Evolutionary conservation across 352 stramenopile species (phyloP), one percentile per base, ranked within the genome.

Genomic region (Phytophthora multivora): DNA sequence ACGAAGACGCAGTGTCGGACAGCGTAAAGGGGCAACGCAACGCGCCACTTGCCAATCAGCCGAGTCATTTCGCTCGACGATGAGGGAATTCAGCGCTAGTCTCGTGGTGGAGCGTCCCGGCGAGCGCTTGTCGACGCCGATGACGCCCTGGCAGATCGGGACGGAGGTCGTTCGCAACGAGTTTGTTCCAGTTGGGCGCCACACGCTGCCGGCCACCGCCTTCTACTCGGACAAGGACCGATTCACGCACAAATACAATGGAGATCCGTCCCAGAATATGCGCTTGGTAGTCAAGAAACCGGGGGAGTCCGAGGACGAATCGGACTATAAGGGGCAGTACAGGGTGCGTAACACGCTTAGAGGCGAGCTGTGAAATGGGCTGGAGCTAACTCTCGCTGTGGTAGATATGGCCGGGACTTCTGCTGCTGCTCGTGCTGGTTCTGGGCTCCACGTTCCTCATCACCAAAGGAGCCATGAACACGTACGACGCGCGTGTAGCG

Each of bases 401-500:
- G n/a, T 71, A 88, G 75, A 74, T 77, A 59, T 90, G 81, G 81
- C 81, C 79, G 10, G 81, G 81, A n/a, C 47, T 86, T 33, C 13
- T 89, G 18, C 58, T 90, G 8, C 31, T 90, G 13, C 31, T 86
- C 12, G 9, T 86, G 3, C 28, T 90, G 6, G 31, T 89, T 15
- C 55, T 36, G 5, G 59, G 60, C 3, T 54, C 64, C 5, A 48
- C 59, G 13, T 72, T 63, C 39, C 31, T 80, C 9, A 80, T 91
- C 42, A 68, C 66, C 2, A 64, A 63, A 50, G 66, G 69, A 31
- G 79, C 76, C 1, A 43, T 68, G 3, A 48, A 72, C 15, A 74
- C 68, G 2, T 69, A 72, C 42, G 42, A 81, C 25, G 47, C 65
- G 12, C 66, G 63, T 1, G 50, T 59, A 0, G 43, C 28, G 5